Evolutionary conservation across 257 asterid species (phyloP).

Genomic region (Solanum corneliomulleri): DNA sequence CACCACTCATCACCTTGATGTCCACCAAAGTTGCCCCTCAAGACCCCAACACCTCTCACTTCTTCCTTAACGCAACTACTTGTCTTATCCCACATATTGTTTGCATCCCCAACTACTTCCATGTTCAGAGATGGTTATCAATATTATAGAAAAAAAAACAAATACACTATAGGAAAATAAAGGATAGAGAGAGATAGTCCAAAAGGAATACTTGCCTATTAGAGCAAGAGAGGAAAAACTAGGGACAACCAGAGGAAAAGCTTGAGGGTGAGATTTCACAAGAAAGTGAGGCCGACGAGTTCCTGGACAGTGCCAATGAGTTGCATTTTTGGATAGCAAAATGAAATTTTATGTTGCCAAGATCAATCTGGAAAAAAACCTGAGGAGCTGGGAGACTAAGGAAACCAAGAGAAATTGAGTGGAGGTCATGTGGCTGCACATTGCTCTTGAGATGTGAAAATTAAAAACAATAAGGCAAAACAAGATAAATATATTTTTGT

Average conservation of each 20-base stretch:
- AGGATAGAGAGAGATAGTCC: not conserved
- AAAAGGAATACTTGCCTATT: not conserved
- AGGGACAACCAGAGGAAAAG: not conserved
- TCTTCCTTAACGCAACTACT: not conserved
- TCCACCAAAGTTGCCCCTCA: not conserved
- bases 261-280: not conserved
- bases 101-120: not conserved
- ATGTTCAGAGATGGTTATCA: not conserved
- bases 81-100: not conserved
- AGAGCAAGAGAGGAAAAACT: not conserved
- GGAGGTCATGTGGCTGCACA: not conserved
- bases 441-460: not conserved
- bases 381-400: not conserved
- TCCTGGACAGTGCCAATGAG: not conserved
- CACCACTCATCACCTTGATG: not conserved
- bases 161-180: not conserved
- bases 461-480: not conserved
- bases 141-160: too few species aligned
- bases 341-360: not conserved
- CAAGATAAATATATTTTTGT: not conserved
- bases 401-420: not conserved
- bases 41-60: not conserved
- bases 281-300: not conserved
- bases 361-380: not conserved
- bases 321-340: not conserved